phyloP scores from a whole-genome alignment of 768 basidiomycete genomes.

The Melanogaster broomeanus region DNA sequence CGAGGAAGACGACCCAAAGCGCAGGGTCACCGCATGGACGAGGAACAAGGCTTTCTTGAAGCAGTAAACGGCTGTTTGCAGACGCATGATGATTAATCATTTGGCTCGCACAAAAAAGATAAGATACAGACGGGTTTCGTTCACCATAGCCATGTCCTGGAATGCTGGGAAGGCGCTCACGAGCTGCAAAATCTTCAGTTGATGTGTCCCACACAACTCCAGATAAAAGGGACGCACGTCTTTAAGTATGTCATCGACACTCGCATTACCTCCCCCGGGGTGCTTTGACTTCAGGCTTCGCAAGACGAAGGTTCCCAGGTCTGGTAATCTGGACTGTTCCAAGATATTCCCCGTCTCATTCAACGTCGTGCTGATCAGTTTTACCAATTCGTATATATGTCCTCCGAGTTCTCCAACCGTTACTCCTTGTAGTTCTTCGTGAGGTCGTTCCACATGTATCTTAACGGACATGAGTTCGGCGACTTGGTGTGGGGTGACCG shows the following conservation, averaged over 20 bases:
- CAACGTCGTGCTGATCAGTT: conserved; percentile 59
- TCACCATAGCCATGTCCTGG: conserved; percentile 69
- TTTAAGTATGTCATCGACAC: conserved; percentile 62
- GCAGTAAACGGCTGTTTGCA: conserved; percentile 68
- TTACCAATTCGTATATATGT: conserved; percentile 71
- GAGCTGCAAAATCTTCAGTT: conserved; percentile 46
- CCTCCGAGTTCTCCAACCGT: conserved; percentile 78
- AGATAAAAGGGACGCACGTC: conserved; percentile 45
- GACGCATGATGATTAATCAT: not conserved
- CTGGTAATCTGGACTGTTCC: conserved; percentile 57
- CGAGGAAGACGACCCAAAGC: conserved; percentile 59
- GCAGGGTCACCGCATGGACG: conserved; percentile 63
- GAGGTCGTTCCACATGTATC: conserved; percentile 69
- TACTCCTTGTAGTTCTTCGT: conserved; percentile 68
- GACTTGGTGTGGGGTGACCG: conserved; percentile 54
- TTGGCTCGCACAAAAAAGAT: conserved; percentile 5
- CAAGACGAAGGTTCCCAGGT: conserved; percentile 75
- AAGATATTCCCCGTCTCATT: conserved; percentile 75
- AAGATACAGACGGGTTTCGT: conserved; percentile 54
- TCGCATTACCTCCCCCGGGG: conserved; percentile 31
- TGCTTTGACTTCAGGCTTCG: conserved; percentile 56
- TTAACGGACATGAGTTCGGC: conserved; percentile 74
- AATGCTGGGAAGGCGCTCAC: conserved; percentile 81
- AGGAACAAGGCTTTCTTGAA: conserved; percentile 91
- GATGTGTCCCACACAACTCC: conserved; percentile 2